These are phyloP conservation scores for Amphibolis antarctica DNA, from an alignment of 106 monocot genomes.

Conservation along the genomic window DNA sequence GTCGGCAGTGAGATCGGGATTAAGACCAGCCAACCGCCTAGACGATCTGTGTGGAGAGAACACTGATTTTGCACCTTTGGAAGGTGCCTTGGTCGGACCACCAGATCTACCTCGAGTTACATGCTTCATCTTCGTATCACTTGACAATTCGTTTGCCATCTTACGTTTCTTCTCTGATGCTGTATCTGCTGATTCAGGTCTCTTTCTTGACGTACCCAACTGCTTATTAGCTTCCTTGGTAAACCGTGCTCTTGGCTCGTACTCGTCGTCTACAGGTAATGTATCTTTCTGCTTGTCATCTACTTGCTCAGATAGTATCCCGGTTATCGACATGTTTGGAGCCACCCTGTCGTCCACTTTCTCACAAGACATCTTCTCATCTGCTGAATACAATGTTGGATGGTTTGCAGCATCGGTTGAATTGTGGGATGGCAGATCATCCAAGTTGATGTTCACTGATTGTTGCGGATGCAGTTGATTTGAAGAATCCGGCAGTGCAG, in stretches of 20 bases:
- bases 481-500: neutral
- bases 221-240: neutral
- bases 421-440: neutral
- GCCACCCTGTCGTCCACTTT: neutral
- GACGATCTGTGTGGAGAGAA: constrained; percentile 21
- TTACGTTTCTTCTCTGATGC: neutral
- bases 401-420: neutral
- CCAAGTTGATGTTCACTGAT: neutral
- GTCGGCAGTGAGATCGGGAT: constrained; percentile 8
- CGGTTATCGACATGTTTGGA: neutral
- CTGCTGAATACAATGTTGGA: neutral
- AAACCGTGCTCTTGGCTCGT: neutral
- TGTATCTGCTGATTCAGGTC: neutral
- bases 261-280: neutral
- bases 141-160: neutral
- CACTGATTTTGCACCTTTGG: neutral
- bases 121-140: neutral
- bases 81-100: neutral
- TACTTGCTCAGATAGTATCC: neutral
- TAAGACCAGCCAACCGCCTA: constrained; percentile 26
- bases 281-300: neutral
- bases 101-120: neutral
- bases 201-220: neutral
- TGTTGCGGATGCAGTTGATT: neutral
- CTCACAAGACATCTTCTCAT: neutral